Conservation (phyloP, 2,329 filamentous ascomycete species). For the Nakataea oryzae region DNA sequence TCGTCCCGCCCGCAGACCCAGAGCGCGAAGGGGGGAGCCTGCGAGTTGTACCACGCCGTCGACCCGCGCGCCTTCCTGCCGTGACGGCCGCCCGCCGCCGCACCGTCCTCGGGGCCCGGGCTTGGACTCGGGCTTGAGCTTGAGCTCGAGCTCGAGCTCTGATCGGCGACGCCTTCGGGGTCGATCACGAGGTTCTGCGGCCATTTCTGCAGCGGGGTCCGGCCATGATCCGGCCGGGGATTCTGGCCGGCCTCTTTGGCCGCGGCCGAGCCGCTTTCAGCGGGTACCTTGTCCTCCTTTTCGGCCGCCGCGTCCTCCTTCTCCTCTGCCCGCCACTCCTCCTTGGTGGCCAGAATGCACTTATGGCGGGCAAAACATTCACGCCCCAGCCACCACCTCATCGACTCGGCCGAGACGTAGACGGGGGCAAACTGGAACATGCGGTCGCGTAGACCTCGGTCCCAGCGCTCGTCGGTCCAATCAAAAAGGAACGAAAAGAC, state of each 20-base stretch:
- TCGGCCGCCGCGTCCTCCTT: conserved; percentile 39
- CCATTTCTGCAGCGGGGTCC: background rate
- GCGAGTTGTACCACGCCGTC: conserved; percentile 72
- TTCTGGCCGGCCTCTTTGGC: background rate
- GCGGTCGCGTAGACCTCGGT: conserved; percentile 63
- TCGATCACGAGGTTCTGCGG: background rate
- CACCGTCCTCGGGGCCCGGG: conserved; percentile 1
- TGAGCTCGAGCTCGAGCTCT: conserved; percentile 18
- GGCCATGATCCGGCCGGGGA: background rate
- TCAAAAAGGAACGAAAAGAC: conserved; percentile 85
- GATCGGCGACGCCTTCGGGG: background rate
- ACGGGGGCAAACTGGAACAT: conserved; percentile 91
- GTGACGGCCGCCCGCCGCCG: background rate
- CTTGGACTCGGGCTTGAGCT: conserved; percentile 13
- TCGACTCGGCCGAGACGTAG: conserved; percentile 79
- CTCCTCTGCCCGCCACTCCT: conserved; percentile 55
- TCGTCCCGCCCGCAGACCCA: conserved; percentile 81
- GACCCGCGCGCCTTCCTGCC: conserved; percentile 31
- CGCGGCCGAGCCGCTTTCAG: too few relatives aligned
- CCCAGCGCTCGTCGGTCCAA: conserved; percentile 82
- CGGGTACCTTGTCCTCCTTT: conserved; percentile 11
- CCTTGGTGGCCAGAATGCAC: conserved; percentile 74
- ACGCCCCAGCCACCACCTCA: conserved; percentile 90
- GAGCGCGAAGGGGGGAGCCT: conserved; percentile 72
- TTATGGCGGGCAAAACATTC: conserved; percentile 73